Conservation (phyloP, 1,284 basidiomycete species). For the Cutaneotrichosporon cavernicola region DNA sequence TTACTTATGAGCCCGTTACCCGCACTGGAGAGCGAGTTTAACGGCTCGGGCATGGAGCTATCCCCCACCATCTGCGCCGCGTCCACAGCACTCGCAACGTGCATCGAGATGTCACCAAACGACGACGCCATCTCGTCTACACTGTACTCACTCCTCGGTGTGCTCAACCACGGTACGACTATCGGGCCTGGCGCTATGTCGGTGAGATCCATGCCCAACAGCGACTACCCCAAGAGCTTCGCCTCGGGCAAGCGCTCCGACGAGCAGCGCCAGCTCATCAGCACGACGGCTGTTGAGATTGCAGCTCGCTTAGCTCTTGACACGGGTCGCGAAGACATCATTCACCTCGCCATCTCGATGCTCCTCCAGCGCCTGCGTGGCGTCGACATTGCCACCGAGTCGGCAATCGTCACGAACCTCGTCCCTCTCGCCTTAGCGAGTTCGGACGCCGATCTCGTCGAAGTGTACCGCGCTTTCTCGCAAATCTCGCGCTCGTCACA, state of each 20-base stretch:
- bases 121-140: conserved; percentile 91
- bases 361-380: conserved; percentile 81
- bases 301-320: conserved; percentile 79
- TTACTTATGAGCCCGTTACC: conserved; percentile 85
- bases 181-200: conserved; percentile 29
- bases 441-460: conserved; percentile 73
- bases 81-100: conserved; percentile 83
- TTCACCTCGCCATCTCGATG: conserved; percentile 84
- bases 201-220: conserved; percentile 27
- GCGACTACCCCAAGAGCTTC: conserved; percentile 14
- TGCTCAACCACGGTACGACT: conserved; percentile 70
- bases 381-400: conserved; percentile 80
- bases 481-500: conserved; percentile 79
- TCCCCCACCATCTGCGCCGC: conserved; percentile 74
- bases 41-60: conserved; percentile 38
- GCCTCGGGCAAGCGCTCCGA: conserved; percentile 59
- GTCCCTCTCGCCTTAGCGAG: conserved; percentile 83
- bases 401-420: conserved; percentile 85
- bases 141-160: conserved; percentile 92
- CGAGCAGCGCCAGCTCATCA: conserved; percentile 78
- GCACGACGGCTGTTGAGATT: conserved; percentile 85
- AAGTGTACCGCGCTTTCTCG: conserved; percentile 82
- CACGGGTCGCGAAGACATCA: conserved; percentile 79
- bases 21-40: conserved; percentile 82
- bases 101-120: conserved; percentile 82